These are phyloP conservation scores for Botrytis deweyae DNA, from an alignment of 2,329 filamentous ascomycete genomes.

Conservation along the genomic window DNA sequence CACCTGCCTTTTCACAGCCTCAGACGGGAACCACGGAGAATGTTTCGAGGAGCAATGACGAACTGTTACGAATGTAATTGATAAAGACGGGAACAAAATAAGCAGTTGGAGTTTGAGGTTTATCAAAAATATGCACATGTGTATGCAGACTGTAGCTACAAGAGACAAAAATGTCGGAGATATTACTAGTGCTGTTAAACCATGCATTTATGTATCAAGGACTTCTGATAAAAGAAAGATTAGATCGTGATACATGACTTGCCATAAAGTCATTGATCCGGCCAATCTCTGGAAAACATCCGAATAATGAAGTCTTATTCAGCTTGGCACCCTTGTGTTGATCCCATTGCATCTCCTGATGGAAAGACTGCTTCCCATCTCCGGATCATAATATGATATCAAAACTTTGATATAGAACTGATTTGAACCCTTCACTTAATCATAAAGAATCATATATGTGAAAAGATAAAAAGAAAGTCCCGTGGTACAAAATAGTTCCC, in stretches of 20 bases:
- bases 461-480: not conserved
- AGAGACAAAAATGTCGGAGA: not conserved
- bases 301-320: not conserved
- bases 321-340: not conserved
- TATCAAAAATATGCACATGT: constrained; percentile 3
- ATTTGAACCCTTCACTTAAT: not conserved
- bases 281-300: not conserved
- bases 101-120: not conserved
- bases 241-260: not conserved
- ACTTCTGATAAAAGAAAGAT: not conserved
- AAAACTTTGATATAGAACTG: not conserved
- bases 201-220: not conserved
- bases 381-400: not conserved
- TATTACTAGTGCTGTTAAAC: not conserved
- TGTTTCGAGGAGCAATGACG: not conserved
- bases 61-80: not conserved
- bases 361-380: constrained; percentile 10
- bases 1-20: constrained; percentile 2
- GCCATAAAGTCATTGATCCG: not conserved
- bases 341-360: not conserved
- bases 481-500: not conserved
- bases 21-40: constrained; percentile 4
- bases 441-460: not conserved
- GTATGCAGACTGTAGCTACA: not conserved
- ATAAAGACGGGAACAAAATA: not conserved